phyloP scores from a whole-genome alignment of 2,329 filamentous ascomycete species.

The Xylaria arbuscula region DNA sequence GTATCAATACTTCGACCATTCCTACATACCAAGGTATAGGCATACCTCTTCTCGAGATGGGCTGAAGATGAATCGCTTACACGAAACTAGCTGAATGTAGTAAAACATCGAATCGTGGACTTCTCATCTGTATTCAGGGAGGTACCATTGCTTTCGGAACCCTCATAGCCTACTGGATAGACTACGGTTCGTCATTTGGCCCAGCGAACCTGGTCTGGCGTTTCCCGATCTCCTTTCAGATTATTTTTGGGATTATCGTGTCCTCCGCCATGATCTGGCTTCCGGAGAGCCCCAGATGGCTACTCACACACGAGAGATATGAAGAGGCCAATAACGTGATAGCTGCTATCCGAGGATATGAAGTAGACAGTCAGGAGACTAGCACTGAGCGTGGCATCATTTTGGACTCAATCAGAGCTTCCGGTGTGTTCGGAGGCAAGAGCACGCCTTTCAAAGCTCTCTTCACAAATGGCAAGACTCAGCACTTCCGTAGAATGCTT shows the following conservation, averaged over 20 bases:
- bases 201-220: constrained; percentile 62
- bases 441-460: constrained; percentile 63
- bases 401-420: constrained; percentile 70
- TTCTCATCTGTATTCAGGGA: constrained; percentile 59
- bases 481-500: constrained; percentile 73
- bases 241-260: constrained; percentile 58
- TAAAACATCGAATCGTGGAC: constrained; percentile 57
- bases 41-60: neutral
- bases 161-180: constrained; percentile 61
- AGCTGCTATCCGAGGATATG: constrained; percentile 53
- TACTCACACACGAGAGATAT: constrained; percentile 60
- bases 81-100: constrained; percentile 55
- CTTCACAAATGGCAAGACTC: constrained; percentile 71
- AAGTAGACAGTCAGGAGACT: constrained; percentile 66
- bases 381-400: constrained; percentile 69
- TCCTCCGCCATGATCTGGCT: constrained; percentile 57
- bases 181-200: constrained; percentile 61
- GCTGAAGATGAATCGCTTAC: constrained; percentile 14
- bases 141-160: constrained; percentile 59
- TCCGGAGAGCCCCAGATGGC: constrained; percentile 60
- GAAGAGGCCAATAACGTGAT: constrained; percentile 55
- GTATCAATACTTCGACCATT: constrained; percentile 61
- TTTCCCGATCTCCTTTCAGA: constrained; percentile 65
- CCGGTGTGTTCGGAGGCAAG: constrained; percentile 56
- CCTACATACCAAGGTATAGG: constrained; percentile 58